phyloP scores from a whole-genome alignment of 2,329 filamentous ascomycete species.

The Harringtonia lauricola region DNA sequence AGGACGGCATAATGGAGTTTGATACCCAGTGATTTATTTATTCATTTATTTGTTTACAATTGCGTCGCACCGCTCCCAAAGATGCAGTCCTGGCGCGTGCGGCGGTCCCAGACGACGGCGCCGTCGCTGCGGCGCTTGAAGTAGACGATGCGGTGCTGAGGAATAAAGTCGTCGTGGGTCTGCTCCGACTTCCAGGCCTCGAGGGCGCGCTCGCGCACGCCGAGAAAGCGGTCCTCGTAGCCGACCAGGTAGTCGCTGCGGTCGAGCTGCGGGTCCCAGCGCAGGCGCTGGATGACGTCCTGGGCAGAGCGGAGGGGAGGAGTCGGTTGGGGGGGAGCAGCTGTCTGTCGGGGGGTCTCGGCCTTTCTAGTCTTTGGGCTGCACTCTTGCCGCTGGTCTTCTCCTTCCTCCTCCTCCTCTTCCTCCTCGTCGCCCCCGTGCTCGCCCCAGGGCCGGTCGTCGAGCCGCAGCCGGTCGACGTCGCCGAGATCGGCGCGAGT shows the following conservation, averaged over 20 bases:
- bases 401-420: slow-evolving; percentile 20
- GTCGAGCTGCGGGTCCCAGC: slow-evolving; percentile 45
- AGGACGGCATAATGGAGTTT: no score
- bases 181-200: slow-evolving; percentile 49
- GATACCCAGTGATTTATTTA: background rate
- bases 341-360: slow-evolving; percentile 8
- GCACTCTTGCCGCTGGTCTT: slow-evolving; percentile 21
- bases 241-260: slow-evolving; percentile 43
- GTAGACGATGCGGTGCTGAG: slow-evolving; percentile 51
- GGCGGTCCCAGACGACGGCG: slow-evolving; percentile 44
- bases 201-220: slow-evolving; percentile 40
- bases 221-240: slow-evolving; percentile 50
- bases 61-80: slow-evolving; percentile 37
- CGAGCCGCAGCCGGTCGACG: slow-evolving; percentile 24
- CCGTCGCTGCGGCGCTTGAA: slow-evolving; percentile 44
- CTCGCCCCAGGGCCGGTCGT: slow-evolving; percentile 38
- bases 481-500: slow-evolving; percentile 25
- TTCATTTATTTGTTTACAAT: background rate
- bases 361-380: background rate
- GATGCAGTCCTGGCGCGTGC: slow-evolving; percentile 38
- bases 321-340: slow-evolving; percentile 18
- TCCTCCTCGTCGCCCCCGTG: slow-evolving; percentile 26
- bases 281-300: slow-evolving; percentile 48
- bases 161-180: slow-evolving; percentile 56
- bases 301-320: slow-evolving; percentile 37